Conservation (phyloP, 257 asterid species). For the Salvia miltiorrhiza region DNA sequence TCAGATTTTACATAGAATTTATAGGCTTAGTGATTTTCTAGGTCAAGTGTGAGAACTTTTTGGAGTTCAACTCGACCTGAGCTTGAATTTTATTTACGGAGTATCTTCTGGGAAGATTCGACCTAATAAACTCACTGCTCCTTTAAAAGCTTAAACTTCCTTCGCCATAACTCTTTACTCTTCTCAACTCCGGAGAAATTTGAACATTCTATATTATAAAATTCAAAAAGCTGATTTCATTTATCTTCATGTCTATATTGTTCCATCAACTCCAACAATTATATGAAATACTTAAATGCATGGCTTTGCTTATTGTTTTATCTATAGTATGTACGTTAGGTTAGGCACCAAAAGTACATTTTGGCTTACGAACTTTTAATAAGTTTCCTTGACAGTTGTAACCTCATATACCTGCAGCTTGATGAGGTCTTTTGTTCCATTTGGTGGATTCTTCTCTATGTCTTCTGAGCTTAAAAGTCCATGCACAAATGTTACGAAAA, state of each 20-base stretch:
- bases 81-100: not conserved
- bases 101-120: not conserved
- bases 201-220: not conserved
- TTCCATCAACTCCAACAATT: not conserved
- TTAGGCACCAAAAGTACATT: slow-evolving; percentile 7
- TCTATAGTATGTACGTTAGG: not conserved
- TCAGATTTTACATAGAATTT: not conserved
- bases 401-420: slow-evolving; percentile 57
- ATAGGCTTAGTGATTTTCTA: not conserved
- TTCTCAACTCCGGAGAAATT: not conserved
- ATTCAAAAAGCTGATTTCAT: not conserved
- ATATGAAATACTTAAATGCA: not conserved
- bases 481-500: slow-evolving; percentile 31
- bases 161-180: not conserved
- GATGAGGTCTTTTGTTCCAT: slow-evolving; percentile 92
- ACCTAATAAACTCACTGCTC: not conserved
- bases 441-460: slow-evolving; percentile 86
- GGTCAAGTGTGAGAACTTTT: not conserved
- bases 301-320: not conserved
- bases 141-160: not conserved
- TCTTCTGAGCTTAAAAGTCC: slow-evolving; percentile 59
- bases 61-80: not conserved
- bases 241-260: not conserved
- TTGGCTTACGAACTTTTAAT: slow-evolving; percentile 25
- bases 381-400: slow-evolving; percentile 33